These are phyloP conservation scores for Spinacia oleracea DNA, from an alignment of 179 eudicot genomes.

Conservation along the genomic window DNA sequence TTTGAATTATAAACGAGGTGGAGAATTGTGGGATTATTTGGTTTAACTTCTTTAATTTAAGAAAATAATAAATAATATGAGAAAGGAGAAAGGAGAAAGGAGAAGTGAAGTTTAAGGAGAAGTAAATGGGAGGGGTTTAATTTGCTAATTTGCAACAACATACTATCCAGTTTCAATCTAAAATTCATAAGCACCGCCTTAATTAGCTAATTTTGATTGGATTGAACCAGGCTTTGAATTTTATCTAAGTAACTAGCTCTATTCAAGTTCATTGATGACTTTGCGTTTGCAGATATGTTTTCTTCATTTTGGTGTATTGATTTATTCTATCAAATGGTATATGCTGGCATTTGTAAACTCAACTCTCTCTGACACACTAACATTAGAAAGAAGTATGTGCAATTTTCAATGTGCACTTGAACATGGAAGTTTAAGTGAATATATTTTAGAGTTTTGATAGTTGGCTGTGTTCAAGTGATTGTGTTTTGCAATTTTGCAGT, in stretches of 20 bases:
- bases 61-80: too few species aligned
- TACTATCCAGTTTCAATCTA: neutral
- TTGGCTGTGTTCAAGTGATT: neutral
- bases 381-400: neutral
- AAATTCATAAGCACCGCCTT: neutral
- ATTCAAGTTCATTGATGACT: neutral
- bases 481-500: conserved; percentile 47
- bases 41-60: too few species aligned
- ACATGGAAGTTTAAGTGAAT: neutral
- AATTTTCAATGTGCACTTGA: neutral
- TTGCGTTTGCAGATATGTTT: neutral
- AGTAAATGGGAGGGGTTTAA: too few species aligned
- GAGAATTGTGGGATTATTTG: too few species aligned
- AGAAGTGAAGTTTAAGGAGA: too few species aligned
- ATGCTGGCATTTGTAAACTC: neutral
- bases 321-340: neutral
- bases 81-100: too few species aligned
- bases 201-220: neutral
- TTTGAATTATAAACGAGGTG: too few species aligned
- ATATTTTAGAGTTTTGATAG: neutral
- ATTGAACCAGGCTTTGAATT: neutral
- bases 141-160: too few species aligned
- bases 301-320: conserved; percentile 5
- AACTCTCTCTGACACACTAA: neutral
- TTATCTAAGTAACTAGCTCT: neutral